Evolutionary conservation across 2,329 filamentous ascomycete genomes (phyloP), one percentile per base, ranked within the genome.

Genomic region (Colletotrichum trifolii): DNA sequence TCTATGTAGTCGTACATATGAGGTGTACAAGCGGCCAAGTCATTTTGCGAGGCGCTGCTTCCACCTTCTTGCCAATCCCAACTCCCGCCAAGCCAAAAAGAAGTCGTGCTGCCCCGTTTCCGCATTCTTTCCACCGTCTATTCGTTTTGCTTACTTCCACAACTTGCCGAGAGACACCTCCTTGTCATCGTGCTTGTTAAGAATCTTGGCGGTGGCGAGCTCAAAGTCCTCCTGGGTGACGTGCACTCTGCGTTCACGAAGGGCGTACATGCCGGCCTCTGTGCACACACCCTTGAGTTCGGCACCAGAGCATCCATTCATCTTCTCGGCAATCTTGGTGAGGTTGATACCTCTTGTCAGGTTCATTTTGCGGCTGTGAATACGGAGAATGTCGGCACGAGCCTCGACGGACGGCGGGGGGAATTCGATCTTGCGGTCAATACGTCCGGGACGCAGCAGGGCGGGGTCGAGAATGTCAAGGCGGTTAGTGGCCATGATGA

Each of bases 121-220:
- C 25, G 36, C 36, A n/a, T 11, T 17, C 15, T 33, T 9, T 25
- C 15, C 9, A 17, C 15, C 43, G 10, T n/a, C 15, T 48, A 4
- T 56, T 49, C 10, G 12, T 46, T 11, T 38, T 47, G 33, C 55
- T 70, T 75, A 82, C 74, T 82, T 82, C 81, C 82, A 97, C 74
- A 97, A 83, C 82, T 97, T 97, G 76, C 91, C 91, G 73, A 97
- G 84, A 75, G 91, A 94, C 72, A 94, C 92, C 78, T 97, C 94
- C 87, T 98, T 98, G 80, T 99, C 96, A 75, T 98, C 96, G 78
- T 98, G 96, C 87, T 97, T 98, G 88, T 99, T 98, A 77, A 99
- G 87, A 67, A 99, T 95, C 91, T 99, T 99, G 77, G 96, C 96
- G 7, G 96, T 99, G 39, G 96, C 96, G 68, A 99, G 86, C 78